phyloP scores from a whole-genome alignment of 345 rosid species.

The Salix exigua region DNA sequence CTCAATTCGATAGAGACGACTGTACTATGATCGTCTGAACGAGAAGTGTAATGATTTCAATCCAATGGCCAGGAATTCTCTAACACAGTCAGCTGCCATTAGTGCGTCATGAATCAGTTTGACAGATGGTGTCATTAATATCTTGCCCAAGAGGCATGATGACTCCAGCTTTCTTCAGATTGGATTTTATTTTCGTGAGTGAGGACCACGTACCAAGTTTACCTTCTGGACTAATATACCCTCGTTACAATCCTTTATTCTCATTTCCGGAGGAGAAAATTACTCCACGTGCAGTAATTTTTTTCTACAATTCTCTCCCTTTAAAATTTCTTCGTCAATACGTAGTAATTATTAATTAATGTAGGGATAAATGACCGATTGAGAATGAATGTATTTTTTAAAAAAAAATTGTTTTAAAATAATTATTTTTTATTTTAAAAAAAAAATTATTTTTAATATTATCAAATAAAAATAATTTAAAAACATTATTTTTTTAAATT shows the following conservation, averaged over 20 bases:
- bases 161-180: background rate
- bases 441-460: too few relatives aligned
- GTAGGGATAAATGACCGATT: too few relatives aligned
- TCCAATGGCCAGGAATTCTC: slow-evolving; percentile 5
- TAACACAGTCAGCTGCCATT: background rate
- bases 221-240: background rate
- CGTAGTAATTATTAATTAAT: too few relatives aligned
- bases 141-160: background rate
- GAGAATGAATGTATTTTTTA: too few relatives aligned
- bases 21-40: background rate
- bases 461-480: too few relatives aligned
- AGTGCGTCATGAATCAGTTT: background rate
- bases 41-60: background rate
- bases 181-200: background rate
- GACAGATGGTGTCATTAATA: background rate
- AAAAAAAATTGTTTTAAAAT: too few relatives aligned
- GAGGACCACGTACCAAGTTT: background rate
- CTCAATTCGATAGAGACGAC: too few relatives aligned
- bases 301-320: background rate
- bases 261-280: background rate
- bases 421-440: too few relatives aligned
- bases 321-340: too few relatives aligned
- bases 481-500: too few relatives aligned
- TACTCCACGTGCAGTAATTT: background rate
- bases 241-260: background rate